Base-by-base conservation (phyloP, 305 asterid species). In the Fraxinus angustifolia region DNA sequence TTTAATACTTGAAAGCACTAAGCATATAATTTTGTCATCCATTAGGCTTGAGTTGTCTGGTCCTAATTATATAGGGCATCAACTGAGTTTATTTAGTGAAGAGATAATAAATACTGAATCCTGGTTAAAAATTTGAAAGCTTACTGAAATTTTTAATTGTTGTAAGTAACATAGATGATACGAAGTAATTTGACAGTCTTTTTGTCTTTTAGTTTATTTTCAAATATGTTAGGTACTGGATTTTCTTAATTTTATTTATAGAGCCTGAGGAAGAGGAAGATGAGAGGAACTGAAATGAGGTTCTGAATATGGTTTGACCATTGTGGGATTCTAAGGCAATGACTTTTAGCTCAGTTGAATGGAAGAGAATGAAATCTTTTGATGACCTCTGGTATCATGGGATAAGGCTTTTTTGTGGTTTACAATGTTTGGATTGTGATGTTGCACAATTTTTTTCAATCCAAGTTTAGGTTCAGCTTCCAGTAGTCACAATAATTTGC, bases 281-380 rank as follows among this genome's bases (percentile, higher is more conserved):
- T 19, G 8, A 45, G 56, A 53, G 70, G 53, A 67, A 40, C 38
- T 40, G 38, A 75, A 77, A 62, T 65, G 35, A 10, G 34, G 35
- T 23, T 65, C 28, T 65, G 62, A 50, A 58, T 65, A 65, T 23
- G 33, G 30, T 75, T n/a, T 75, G 79, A 23, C 67, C 33, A 31
- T 12, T 45, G 14, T 42, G 65, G 6, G 21, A 23, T 11, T 42
- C 4, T 45, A 12, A 12, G 40, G 19, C 31, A 28, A 65, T 10
- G n/a, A 21, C 35, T 8, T 62, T 23, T 30, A 1, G 12, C 77
- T 33, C 28, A 19, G 23, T 76, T 65, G 77, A 53, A 19, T 40
- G 77, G 79, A 67, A 50, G 77, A 72, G 34, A 76, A 56, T 80
- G 58, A 65, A 16, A 71, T 78, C 26, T 56, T 2, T 17, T 28